phyloP scores from a whole-genome alignment of 495 filamentous ascomycete genomes.

The Hypoxylon cercidicola region DNA sequence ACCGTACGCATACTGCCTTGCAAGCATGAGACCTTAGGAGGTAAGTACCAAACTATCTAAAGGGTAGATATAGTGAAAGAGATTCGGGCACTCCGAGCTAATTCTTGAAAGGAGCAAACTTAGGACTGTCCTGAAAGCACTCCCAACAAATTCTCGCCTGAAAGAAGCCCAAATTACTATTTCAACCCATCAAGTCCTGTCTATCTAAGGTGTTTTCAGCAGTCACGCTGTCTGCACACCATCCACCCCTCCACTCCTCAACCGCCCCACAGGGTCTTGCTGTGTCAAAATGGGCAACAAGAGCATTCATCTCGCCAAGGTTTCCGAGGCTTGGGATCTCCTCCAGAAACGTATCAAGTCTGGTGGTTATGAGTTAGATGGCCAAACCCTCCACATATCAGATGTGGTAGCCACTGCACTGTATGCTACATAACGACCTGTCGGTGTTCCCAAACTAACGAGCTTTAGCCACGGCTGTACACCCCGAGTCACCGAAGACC shows the following conservation, averaged over 20 bases:
- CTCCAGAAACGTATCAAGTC: conserved; percentile 33
- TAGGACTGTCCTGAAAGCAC: not conserved
- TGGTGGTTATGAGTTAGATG: conserved; percentile 29
- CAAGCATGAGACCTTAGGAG: no score
- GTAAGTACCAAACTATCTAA: no score
- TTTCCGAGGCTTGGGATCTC: conserved; percentile 39
- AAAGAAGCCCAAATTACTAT: not conserved
- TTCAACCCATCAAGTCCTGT: not conserved
- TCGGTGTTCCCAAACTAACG: conserved; percentile 7
- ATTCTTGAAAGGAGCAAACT: not conserved
- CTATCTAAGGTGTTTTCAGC: not conserved
- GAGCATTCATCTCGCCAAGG: conserved; percentile 35
- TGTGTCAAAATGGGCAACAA: conserved; percentile 27
- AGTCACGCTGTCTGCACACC: not conserved
- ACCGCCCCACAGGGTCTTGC: not conserved
- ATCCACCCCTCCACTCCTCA: not conserved
- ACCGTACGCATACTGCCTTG: no score
- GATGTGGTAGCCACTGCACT: conserved; percentile 42
- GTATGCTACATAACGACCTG: conserved; percentile 23
- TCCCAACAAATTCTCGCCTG: not conserved
- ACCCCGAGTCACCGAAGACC: conserved; percentile 19
- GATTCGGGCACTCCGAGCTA: not conserved
- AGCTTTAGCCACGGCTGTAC: conserved; percentile 26
- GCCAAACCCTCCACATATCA: conserved; percentile 39
- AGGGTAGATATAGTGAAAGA: not conserved